phyloP scores from a whole-genome alignment of 1,284 basidiomycete genomes.

The Sparassis latifolia region DNA sequence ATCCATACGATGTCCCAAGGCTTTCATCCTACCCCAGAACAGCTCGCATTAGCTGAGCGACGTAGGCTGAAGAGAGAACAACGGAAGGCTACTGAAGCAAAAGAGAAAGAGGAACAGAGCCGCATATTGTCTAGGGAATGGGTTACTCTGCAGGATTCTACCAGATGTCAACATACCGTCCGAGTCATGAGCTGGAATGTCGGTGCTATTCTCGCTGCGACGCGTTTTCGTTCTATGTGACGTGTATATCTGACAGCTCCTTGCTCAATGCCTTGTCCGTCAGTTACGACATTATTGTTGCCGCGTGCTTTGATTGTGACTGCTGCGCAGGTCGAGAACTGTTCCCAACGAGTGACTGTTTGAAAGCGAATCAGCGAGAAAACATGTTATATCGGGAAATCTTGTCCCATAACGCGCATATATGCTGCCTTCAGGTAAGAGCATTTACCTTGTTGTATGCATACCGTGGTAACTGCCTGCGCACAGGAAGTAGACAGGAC shows the following conservation, averaged over 20 bases:
- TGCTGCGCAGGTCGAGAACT: constrained; percentile 63
- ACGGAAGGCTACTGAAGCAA: background rate
- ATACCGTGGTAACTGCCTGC: background rate
- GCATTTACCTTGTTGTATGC: background rate
- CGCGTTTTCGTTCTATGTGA: constrained; percentile 8
- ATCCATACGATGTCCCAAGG: constrained; percentile 10
- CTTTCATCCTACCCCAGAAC: constrained; percentile 41
- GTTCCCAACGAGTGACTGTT: constrained; percentile 79
- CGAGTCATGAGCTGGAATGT: constrained; percentile 79
- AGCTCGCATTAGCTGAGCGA: constrained; percentile 46
- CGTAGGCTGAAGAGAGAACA: constrained; percentile 42
- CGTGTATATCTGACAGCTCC: constrained; percentile 38
- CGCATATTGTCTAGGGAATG: constrained; percentile 45
- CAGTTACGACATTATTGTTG: constrained; percentile 27
- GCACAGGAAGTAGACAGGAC: constrained; percentile 70
- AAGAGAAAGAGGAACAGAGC: background rate
- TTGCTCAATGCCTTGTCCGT: constrained; percentile 77
- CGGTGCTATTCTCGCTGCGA: constrained; percentile 25
- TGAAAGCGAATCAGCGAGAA: constrained; percentile 67
- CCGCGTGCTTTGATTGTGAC: background rate
- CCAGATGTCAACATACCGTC: constrained; percentile 20
- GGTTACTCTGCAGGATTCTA: constrained; percentile 31
- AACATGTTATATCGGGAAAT: constrained; percentile 75
- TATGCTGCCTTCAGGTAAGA: constrained; percentile 73
- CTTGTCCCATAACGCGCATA: constrained; percentile 58